These are phyloP conservation scores for Vitis hybrid DNA, from an alignment of 177 flowering plant species.

Conservation along the genomic window DNA sequence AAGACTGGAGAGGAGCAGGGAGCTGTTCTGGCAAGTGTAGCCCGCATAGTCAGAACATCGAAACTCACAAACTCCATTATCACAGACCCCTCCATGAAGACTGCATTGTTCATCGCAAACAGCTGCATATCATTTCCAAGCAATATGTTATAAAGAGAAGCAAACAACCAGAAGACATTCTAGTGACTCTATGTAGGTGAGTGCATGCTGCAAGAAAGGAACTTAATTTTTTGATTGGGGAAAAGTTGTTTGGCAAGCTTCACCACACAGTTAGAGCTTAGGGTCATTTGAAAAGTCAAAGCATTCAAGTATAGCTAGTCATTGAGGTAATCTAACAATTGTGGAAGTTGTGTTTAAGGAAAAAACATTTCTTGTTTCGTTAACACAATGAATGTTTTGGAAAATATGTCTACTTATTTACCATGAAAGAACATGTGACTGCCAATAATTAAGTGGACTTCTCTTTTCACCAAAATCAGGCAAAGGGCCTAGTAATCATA, in stretches of 20 bases:
- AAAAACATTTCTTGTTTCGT: background rate
- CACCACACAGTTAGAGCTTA: too few species aligned
- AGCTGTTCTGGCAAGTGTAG: constrained; percentile 93
- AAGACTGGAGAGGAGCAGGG: constrained; percentile 69
- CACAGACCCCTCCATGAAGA: constrained; percentile 99
- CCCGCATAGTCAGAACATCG: constrained; percentile 99
- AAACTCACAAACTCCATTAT: constrained; percentile 94
- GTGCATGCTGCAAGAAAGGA: too few species aligned
- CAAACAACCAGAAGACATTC: background rate
- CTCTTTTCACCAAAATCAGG: too few species aligned
- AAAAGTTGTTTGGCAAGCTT: too few species aligned
- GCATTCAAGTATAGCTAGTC: too few species aligned
- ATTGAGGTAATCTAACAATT: background rate
- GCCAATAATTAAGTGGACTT: background rate
- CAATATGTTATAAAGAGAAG: constrained; percentile 1
- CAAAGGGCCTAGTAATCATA: background rate
- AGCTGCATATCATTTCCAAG: constrained; percentile 54
- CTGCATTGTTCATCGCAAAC: constrained; percentile 97
- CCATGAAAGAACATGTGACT: background rate
- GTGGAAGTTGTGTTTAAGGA: background rate
- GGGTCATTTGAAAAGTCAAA: too few species aligned
- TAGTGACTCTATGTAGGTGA: too few species aligned
- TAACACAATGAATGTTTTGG: background rate
- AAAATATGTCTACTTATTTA: background rate
- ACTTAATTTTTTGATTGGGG: too few species aligned